Percentiles rank a stretch among this genome's conserved stretches.
phyloP scores from a whole-genome alignment of 306 rosid genomes.

The Cucumis melo region DNA sequence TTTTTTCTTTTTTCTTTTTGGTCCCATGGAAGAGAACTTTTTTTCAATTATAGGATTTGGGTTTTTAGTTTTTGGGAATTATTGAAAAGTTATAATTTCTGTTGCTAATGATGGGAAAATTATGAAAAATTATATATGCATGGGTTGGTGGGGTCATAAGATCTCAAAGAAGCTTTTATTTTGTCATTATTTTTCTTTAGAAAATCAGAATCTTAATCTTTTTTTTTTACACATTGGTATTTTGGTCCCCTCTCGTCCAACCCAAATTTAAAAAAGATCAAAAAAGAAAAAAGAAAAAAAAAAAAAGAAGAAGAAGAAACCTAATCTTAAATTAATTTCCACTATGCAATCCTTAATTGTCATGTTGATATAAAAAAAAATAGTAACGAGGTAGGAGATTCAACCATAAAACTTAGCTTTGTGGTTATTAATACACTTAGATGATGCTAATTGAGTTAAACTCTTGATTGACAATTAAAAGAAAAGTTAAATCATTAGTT shows the following conservation, averaged over 20 bases:
- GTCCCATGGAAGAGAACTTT: background rate
- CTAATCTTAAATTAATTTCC: too few relatives aligned
- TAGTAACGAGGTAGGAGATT: background rate
- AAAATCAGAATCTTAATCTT: conserved; percentile 69
- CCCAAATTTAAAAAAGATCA: background rate
- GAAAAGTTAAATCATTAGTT: background rate
- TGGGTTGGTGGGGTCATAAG: conserved; percentile 30
- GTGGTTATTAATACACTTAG: too few relatives aligned
- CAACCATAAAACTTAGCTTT: too few relatives aligned
- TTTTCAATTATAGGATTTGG: background rate
- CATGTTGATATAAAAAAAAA: background rate
- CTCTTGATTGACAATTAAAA: too few relatives aligned
- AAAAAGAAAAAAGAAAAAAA: background rate
- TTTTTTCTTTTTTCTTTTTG: background rate
- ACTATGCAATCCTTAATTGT: too few relatives aligned
- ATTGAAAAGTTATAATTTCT: background rate
- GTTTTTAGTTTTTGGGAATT: background rate
- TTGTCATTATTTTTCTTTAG: conserved; percentile 25
- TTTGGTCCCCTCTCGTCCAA: background rate
- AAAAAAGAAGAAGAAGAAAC: too few relatives aligned
- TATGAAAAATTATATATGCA: background rate
- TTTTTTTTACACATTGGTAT: conserved; percentile 12
- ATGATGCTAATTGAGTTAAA: too few relatives aligned
- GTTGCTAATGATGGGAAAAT: conserved; percentile 2
- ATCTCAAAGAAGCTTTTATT: conserved; percentile 27